Evolutionary conservation across 305 asterid genomes (phyloP).

Genomic region (Rubia tinctorum): DNA sequence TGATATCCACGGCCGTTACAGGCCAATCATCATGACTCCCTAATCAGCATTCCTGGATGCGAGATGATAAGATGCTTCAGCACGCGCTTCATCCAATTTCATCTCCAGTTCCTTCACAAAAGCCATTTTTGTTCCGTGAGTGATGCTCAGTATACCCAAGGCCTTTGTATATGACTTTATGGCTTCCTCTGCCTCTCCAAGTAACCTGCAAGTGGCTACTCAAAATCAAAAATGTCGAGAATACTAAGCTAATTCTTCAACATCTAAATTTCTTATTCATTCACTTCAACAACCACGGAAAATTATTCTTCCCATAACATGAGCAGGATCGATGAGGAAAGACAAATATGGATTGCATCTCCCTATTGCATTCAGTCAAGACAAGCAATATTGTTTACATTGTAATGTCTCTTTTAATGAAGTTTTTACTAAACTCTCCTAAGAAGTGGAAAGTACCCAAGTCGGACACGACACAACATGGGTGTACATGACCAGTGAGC

Average conservation of each 20-base stretch:
- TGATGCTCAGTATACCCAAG: slow-evolving; percentile 54
- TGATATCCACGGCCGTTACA: not conserved
- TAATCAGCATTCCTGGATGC: slow-evolving; percentile 29
- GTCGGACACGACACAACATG: not conserved
- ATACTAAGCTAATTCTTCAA: not conserved
- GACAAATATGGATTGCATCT: not conserved
- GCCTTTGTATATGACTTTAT: slow-evolving; percentile 68
- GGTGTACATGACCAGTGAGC: not conserved
- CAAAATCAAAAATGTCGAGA: not conserved
- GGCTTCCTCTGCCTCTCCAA: slow-evolving; percentile 66
- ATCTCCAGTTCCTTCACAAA: slow-evolving; percentile 58
- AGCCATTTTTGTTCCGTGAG: slow-evolving; percentile 62
- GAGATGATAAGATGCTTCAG: slow-evolving; percentile 60
- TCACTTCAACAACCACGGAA: not conserved
- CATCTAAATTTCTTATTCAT: not conserved
- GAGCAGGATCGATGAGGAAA: not conserved
- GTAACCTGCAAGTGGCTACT: slow-evolving; percentile 46
- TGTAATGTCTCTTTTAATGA: not conserved
- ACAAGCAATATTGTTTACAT: not conserved
- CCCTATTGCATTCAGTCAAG: not conserved
- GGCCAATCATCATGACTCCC: not conserved
- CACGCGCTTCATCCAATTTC: slow-evolving; percentile 85
- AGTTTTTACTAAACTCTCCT: not conserved
- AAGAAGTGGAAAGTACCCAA: not conserved
- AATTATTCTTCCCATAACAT: not conserved